Percentiles rank a stretch among this genome's conserved stretches.
These are phyloP conservation scores for Tubosaeta brunneosetosa DNA, from an alignment of 768 basidiomycete species.

Conservation along the genomic window DNA sequence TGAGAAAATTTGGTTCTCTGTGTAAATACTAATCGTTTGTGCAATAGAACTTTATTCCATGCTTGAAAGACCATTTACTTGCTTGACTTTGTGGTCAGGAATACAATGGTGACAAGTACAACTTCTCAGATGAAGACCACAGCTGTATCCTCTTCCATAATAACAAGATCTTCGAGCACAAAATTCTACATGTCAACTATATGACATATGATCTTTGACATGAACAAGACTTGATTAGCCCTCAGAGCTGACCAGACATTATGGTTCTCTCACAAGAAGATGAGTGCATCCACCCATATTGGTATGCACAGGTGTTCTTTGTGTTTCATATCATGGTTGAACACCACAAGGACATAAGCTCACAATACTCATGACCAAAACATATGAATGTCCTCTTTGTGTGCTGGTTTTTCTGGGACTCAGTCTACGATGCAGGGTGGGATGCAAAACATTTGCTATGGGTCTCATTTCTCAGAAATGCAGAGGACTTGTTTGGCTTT, in stretches of 20 bases:
- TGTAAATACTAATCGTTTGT: neutral
- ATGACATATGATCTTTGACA: slow-evolving; percentile 25
- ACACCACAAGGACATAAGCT: neutral
- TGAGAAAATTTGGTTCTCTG: too few relatives aligned
- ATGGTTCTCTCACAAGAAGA: slow-evolving; percentile 32
- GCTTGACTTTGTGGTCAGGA: neutral
- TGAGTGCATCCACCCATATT: slow-evolving; percentile 30
- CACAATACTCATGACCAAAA: neutral
- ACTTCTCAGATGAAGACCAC: neutral
- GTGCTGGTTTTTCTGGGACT: slow-evolving; percentile 33
- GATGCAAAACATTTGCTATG: slow-evolving; percentile 6
- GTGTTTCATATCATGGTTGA: slow-evolving; percentile 12
- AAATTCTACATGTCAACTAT: slow-evolving; percentile 16
- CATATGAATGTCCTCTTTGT: slow-evolving; percentile 42
- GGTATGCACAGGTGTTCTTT: slow-evolving; percentile 28
- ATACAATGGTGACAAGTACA: neutral
- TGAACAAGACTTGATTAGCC: slow-evolving; percentile 38
- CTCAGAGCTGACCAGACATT: slow-evolving; percentile 29
- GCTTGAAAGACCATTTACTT: neutral
- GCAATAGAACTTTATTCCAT: neutral
- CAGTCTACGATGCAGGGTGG: slow-evolving; percentile 22
- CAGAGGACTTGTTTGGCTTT: slow-evolving; percentile 38
- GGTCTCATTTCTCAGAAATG: neutral
- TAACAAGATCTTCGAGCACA: slow-evolving; percentile 4
- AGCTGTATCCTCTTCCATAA: neutral